These are phyloP conservation scores for Trichophyton rubrum DNA, from an alignment of 2,329 filamentous ascomycete species.

Conservation along the genomic window DNA sequence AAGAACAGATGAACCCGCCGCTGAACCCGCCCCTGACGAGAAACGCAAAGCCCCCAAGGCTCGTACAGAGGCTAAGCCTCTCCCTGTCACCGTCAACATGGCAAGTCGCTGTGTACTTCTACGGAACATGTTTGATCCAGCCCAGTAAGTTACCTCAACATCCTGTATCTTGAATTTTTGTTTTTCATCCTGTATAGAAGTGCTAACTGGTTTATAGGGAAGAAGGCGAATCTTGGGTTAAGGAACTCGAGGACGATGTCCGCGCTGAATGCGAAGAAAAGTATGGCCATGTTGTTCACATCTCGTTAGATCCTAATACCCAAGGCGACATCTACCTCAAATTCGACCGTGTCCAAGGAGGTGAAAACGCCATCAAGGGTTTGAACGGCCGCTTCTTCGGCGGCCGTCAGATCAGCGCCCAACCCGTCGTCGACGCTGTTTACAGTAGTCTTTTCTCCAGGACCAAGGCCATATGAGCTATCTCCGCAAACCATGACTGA, in stretches of 20 bases:
- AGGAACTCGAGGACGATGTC: conserved; percentile 89
- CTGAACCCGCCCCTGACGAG: conserved; percentile 46
- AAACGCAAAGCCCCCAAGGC: conserved; percentile 63
- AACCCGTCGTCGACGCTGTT: conserved; percentile 93
- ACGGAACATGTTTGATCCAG: conserved; percentile 87
- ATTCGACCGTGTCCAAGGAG: conserved; percentile 88
- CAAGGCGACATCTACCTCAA: conserved; percentile 97
- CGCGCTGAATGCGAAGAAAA: conserved; percentile 83
- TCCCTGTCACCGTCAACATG: conserved; percentile 79
- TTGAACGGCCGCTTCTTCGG: conserved; percentile 95
- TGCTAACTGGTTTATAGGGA: conserved; percentile 48
- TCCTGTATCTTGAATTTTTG: background rate
- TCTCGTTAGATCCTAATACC: conserved; percentile 84
- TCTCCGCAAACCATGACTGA: background rate
- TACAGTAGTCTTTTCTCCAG: conserved; percentile 94
- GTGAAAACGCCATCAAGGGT: conserved; percentile 94
- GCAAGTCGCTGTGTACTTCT: conserved; percentile 87
- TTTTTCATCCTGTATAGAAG: conserved; percentile 1
- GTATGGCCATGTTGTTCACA: conserved; percentile 96
- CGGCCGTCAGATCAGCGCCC: conserved; percentile 80
- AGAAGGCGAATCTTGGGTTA: conserved; percentile 76
- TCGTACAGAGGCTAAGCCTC: conserved; percentile 63
- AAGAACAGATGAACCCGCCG: conserved; percentile 70
- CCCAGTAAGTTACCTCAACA: conserved; percentile 56
- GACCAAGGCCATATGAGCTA: conserved; percentile 61